Percentiles rank a stretch among this genome's conserved stretches.
Conservation (phyloP, 73 alveolate genomes). For the Stentor coeruleus region DNA sequence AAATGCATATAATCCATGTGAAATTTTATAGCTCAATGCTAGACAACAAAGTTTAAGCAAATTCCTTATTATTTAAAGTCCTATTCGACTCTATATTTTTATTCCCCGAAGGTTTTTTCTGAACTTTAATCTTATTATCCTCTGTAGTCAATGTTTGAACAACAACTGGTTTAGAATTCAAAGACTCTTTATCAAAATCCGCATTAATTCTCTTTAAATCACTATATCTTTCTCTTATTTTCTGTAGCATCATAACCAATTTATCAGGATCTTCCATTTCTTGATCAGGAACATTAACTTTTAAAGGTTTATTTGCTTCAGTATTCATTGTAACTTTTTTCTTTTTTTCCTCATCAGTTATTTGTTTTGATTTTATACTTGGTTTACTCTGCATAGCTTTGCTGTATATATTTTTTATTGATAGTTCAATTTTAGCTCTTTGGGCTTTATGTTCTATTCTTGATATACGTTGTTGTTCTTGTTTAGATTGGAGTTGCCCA, state of each 20-base stretch:
- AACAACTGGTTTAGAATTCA: no score
- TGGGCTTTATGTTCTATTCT: neutral
- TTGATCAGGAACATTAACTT: neutral
- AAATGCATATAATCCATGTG: no score
- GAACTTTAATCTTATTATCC: no score
- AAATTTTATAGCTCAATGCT: no score
- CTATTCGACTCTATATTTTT: no score
- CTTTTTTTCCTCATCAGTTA: neutral
- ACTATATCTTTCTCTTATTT: conserved; percentile 5
- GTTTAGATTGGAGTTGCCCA: neutral
- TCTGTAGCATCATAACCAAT: neutral
- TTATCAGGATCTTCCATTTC: conserved; percentile 13
- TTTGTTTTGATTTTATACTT: neutral
- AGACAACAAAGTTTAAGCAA: no score
- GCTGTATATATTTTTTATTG: neutral
- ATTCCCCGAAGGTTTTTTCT: no score
- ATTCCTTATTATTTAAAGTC: no score
- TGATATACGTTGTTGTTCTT: neutral
- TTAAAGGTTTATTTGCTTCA: neutral
- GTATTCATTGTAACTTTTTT: neutral
- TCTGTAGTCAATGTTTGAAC: no score
- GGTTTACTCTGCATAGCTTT: neutral
- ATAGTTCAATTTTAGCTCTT: neutral
- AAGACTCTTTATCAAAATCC: no score
- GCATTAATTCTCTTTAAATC: neutral